These are phyloP conservation scores for Pterulicium gracile DNA, from an alignment of 1,284 basidiomycete species.

Conservation along the genomic window DNA sequence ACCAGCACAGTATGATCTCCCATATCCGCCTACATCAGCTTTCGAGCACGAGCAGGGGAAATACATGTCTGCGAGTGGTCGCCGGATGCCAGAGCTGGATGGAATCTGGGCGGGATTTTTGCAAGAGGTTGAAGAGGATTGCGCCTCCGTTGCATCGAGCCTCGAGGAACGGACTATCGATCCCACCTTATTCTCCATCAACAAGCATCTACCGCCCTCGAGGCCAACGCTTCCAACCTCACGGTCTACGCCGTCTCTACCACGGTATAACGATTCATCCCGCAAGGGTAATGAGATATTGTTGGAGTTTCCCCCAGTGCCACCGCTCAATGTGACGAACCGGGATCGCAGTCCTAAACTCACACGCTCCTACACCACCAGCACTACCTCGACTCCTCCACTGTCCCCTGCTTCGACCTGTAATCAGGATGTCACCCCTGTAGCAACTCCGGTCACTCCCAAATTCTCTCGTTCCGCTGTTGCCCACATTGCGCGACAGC, in stretches of 20 bases:
- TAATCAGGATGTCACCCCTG: slow-evolving; percentile 28
- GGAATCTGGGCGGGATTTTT: slow-evolving; percentile 9
- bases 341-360: too few relatives aligned
- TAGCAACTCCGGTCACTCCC: slow-evolving; percentile 28
- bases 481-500: neutral
- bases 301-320: slow-evolving; percentile 29
- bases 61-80: neutral
- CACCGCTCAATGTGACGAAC: too few relatives aligned
- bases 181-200: too few relatives aligned
- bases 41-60: too few relatives aligned
- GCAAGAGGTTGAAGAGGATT: slow-evolving; percentile 5
- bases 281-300: slow-evolving; percentile 14
- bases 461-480: slow-evolving; percentile 13
- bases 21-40: too few relatives aligned
- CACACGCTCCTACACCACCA: too few relatives aligned
- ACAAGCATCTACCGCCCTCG: too few relatives aligned
- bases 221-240: too few relatives aligned
- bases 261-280: too few relatives aligned
- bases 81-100: slow-evolving; percentile 9
- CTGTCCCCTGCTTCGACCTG: slow-evolving; percentile 22
- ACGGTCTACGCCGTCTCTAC: too few relatives aligned
- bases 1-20: too few relatives aligned
- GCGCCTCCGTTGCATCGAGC: neutral
- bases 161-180: neutral
- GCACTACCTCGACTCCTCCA: slow-evolving; percentile 17